Percentiles rank a stretch among this genome's conserved stretches.
Conservation (phyloP, 805 yeast species). For the Metschnikowia gruessii region DNA sequence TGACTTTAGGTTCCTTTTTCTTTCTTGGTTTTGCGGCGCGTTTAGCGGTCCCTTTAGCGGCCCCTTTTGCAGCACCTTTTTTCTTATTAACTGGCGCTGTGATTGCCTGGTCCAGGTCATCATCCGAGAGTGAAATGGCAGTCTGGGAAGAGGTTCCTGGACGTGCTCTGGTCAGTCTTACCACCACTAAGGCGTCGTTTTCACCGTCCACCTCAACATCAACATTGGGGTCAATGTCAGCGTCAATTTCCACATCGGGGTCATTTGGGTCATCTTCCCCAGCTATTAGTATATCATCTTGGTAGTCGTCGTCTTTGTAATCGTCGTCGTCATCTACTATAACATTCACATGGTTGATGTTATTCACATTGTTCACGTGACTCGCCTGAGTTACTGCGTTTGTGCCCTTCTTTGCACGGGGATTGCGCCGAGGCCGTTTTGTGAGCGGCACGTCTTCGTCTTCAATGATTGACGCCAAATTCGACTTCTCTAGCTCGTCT, state of each 20-base stretch:
- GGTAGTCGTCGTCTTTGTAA: slow-evolving; percentile 4
- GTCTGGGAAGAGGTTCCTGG: slow-evolving; percentile 24
- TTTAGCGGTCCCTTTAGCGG: no score
- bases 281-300: no score
- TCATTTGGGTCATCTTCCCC: no score
- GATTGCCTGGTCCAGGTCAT: slow-evolving; percentile 18
- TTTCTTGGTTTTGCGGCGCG: slow-evolving; percentile 21
- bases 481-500: slow-evolving; percentile 12
- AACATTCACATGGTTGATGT: no score
- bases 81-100: slow-evolving; percentile 18
- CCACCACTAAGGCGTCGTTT: slow-evolving; percentile 33
- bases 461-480: neutral
- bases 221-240: no score
- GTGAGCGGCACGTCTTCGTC: neutral
- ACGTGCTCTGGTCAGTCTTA: slow-evolving; percentile 26
- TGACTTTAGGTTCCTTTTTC: slow-evolving; percentile 48
- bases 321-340: slow-evolving; percentile 5
- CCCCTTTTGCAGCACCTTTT: slow-evolving; percentile 19
- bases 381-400: no score
- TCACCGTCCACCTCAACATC: no score
- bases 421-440: slow-evolving; percentile 1
- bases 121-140: slow-evolving; percentile 31
- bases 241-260: no score
- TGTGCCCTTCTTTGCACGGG: neutral
- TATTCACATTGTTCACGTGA: no score